phyloP scores from a whole-genome alignment of 257 asterid genomes.

The Craterostigma plantagineum region DNA sequence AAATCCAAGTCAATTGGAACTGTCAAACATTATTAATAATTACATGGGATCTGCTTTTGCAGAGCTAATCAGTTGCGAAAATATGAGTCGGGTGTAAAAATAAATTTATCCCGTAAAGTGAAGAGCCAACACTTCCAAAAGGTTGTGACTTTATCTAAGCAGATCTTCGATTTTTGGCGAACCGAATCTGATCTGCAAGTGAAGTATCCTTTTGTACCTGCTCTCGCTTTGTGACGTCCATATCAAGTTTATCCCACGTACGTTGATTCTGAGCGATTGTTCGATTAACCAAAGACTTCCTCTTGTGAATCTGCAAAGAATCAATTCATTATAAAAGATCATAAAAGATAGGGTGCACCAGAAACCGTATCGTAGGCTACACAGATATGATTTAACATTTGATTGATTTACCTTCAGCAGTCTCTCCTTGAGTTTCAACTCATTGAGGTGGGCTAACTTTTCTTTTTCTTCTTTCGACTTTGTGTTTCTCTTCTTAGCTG shows the following conservation, averaged over 20 bases:
- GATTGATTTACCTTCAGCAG: slow-evolving; percentile 43
- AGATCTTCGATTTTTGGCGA: slow-evolving; percentile 25
- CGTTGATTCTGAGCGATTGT: slow-evolving; percentile 30
- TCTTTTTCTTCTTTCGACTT: slow-evolving; percentile 52
- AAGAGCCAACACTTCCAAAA: no score
- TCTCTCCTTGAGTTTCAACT: slow-evolving; percentile 58
- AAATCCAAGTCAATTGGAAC: no score
- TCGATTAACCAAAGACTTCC: slow-evolving; percentile 27
- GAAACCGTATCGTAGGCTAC: not conserved
- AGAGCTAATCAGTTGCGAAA: no score
- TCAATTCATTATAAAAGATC: not conserved
- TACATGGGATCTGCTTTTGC: no score
- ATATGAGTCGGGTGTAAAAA: no score
- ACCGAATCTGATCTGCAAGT: slow-evolving; percentile 67
- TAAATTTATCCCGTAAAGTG: no score
- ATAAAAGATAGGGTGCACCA: slow-evolving; percentile 3
- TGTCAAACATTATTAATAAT: no score
- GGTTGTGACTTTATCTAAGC: no score
- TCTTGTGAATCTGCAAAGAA: slow-evolving; percentile 45
- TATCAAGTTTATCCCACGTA: slow-evolving; percentile 56
- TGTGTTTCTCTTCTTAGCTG: slow-evolving; percentile 21
- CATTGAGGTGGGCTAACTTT: slow-evolving; percentile 34
- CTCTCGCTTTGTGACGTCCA: slow-evolving; percentile 18
- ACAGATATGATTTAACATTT: not conserved
- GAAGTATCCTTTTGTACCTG: slow-evolving; percentile 25